A percentile compares a stretch with the other conserved stretches of the same genome.
phyloP scores from a whole-genome alignment of 2,329 filamentous ascomycete species.

The Cladosporium sp. region DNA sequence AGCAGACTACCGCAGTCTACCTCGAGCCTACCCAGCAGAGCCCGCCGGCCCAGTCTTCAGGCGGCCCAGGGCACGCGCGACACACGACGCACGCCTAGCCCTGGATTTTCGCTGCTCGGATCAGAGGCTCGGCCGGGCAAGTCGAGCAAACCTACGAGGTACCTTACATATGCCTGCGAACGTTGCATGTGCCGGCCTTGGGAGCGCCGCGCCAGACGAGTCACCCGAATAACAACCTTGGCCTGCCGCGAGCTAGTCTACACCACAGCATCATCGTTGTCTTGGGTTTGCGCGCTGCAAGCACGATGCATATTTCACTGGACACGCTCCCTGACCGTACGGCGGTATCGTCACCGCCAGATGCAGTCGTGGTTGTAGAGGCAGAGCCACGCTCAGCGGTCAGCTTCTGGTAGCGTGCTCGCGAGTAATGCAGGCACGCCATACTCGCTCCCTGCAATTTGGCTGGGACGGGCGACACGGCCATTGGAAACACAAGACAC shows the following conservation, averaged over 20 bases:
- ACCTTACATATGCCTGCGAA: not conserved
- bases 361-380: no score
- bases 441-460: no score
- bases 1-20: not conserved
- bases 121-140: not conserved
- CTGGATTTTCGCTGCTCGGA: not conserved
- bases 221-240: not conserved
- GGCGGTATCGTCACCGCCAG: no score
- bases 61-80: not conserved
- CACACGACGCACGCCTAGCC: slow-evolving; percentile 5
- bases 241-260: not conserved
- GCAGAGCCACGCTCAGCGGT: no score
- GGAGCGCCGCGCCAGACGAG: not conserved
- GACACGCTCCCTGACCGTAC: no score
- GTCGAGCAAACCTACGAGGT: not conserved
- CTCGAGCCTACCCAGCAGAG: not conserved
- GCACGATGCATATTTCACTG: not conserved
- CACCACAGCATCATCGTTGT: not conserved
- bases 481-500: no score
- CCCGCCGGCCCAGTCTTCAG: not conserved
- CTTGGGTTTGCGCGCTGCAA: not conserved
- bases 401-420: no score
- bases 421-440: no score
- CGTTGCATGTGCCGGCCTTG: not conserved
- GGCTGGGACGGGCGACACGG: no score